phyloP scores from a whole-genome alignment of 371 early-diverging fungal genomes.

The Mortierella sp. region DNA sequence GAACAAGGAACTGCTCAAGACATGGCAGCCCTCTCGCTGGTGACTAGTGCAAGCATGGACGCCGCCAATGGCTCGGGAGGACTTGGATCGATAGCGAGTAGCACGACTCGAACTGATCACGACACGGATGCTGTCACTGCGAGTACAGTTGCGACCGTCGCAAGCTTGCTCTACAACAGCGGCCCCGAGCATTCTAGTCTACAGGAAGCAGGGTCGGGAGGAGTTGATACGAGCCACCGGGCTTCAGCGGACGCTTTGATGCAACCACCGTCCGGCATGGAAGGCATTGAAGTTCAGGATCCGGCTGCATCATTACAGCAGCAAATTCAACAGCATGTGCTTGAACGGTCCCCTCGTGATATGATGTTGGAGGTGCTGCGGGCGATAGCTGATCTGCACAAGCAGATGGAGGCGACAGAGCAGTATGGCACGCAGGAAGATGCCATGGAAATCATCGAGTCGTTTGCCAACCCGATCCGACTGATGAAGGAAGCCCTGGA shows the following conservation, averaged over 20 bases:
- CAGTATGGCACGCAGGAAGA: conserved; percentile 48
- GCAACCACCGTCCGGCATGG: neutral
- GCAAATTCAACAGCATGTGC: conserved; percentile 12
- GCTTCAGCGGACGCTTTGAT: neutral
- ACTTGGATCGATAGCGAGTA: neutral
- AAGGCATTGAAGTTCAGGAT: conserved; percentile 1
- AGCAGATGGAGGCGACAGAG: conserved; percentile 49
- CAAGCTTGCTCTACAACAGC: neutral
- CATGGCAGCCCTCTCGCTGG: conserved; percentile 16
- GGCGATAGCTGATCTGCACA: conserved; percentile 43
- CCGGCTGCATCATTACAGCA: neutral
- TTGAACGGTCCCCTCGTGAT: conserved; percentile 29
- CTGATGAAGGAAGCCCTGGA: conserved; percentile 56
- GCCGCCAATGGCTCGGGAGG: neutral
- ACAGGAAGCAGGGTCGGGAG: neutral
- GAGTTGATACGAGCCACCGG: neutral
- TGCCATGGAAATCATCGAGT: conserved; percentile 48
- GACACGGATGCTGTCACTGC: neutral
- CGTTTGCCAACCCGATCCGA: conserved; percentile 48
- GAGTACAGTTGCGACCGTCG: neutral
- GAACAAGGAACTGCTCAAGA: conserved; percentile 23
- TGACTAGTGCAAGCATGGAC: conserved; percentile 7
- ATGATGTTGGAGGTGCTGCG: conserved; percentile 50
- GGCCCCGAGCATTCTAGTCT: neutral
- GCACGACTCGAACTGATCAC: neutral